phyloP scores from a whole-genome alignment of 208 protist genomes.

The Acanthamoeba comandoni region DNA sequence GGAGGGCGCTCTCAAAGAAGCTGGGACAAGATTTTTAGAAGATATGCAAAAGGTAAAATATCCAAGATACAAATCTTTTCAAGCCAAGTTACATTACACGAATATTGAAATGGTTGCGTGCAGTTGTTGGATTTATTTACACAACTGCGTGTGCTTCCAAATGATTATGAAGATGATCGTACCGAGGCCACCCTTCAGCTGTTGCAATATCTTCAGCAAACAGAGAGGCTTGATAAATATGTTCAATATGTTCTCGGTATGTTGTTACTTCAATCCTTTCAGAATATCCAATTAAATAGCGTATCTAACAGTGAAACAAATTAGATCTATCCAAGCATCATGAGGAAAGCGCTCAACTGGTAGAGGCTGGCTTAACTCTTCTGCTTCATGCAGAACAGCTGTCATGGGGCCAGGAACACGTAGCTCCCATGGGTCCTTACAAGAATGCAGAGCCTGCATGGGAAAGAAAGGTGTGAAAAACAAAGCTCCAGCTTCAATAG shows the following conservation, averaged over 20 bases:
- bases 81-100: background rate
- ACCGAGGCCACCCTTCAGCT: conserved; percentile 81
- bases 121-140: conserved; percentile 69
- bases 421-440: conserved; percentile 40
- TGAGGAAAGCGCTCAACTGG: conserved; percentile 20
- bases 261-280: background rate
- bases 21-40: conserved; percentile 34
- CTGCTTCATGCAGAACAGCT: conserved; percentile 82
- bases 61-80: background rate
- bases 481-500: background rate
- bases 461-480: conserved; percentile 71
- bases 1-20: conserved; percentile 43
- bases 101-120: background rate
- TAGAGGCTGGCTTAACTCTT: conserved; percentile 82
- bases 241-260: conserved; percentile 82
- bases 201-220: conserved; percentile 84
- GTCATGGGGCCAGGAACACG: conserved; percentile 74
- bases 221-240: conserved; percentile 83
- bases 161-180: conserved; percentile 83
- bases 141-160: conserved; percentile 54
- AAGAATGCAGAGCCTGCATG: conserved; percentile 14
- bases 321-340: conserved; percentile 71
- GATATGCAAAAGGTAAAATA: conserved; percentile 2
- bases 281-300: background rate
- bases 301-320: background rate